These are phyloP conservation scores for Zasmidium angulare DNA, from an alignment of 2,329 filamentous ascomycete species.

Conservation along the genomic window DNA sequence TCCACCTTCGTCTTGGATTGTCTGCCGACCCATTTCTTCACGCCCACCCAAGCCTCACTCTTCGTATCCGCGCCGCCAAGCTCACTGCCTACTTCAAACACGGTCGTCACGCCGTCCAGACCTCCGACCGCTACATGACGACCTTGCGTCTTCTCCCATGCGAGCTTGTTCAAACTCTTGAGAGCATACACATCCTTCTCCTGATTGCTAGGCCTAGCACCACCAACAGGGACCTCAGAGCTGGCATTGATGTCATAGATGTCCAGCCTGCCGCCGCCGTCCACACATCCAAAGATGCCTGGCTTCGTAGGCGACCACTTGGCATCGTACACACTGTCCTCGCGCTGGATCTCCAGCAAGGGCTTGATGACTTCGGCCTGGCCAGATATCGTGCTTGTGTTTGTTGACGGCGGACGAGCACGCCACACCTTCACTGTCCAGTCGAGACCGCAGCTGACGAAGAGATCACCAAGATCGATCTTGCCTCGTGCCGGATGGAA, in stretches of 20 bases:
- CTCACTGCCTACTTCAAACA: conserved; percentile 86
- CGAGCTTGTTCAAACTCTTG: conserved; percentile 87
- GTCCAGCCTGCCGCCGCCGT: conserved; percentile 88
- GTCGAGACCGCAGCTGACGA: conserved; percentile 88
- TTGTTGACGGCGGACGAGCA: conserved; percentile 76
- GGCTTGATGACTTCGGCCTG: conserved; percentile 50
- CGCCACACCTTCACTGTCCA: conserved; percentile 99
- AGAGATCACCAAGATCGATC: conserved; percentile 89
- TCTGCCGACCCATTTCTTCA: conserved; percentile 81
- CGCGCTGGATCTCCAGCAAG: conserved; percentile 84
- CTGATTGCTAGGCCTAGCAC: conserved; percentile 52
- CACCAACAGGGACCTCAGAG: conserved; percentile 85
- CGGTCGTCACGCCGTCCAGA: conserved; percentile 82
- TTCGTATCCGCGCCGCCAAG: conserved; percentile 79
- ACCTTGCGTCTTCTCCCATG: conserved; percentile 90
- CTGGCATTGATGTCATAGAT: conserved; percentile 94
- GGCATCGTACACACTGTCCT: conserved; percentile 95
- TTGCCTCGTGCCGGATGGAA: conserved; percentile 93
- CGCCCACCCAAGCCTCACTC: conserved; percentile 86
- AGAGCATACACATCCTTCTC: conserved; percentile 41
- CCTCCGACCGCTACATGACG: conserved; percentile 85
- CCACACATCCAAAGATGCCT: conserved; percentile 90
- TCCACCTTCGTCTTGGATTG: conserved; percentile 28
- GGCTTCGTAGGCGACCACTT: conserved; percentile 94
- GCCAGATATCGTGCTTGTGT: conserved; percentile 52